Percentiles rank a stretch among this genome's conserved stretches.
These are phyloP conservation scores for Fusarium transvaalense DNA, from an alignment of 2,329 filamentous ascomycete genomes.

Conservation along the genomic window DNA sequence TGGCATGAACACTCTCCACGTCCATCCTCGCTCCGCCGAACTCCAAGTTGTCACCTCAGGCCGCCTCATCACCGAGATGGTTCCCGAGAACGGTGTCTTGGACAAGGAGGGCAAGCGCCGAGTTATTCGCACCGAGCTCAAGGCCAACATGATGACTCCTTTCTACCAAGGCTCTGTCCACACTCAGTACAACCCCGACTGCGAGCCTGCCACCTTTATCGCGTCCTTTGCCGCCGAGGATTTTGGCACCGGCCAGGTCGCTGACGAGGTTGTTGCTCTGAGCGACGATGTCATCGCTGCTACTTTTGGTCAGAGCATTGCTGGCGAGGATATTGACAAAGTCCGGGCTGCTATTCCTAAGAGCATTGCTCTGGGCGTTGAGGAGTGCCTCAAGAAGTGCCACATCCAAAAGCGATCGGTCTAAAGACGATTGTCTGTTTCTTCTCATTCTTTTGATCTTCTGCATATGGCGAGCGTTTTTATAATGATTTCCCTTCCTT, in stretches of 20 bases:
- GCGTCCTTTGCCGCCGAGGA: constrained; percentile 65
- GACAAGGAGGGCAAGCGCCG: constrained; percentile 54
- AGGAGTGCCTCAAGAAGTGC: constrained; percentile 60
- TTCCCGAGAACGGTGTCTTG: constrained; percentile 64
- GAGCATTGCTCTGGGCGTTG: constrained; percentile 65
- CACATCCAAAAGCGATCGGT: constrained; percentile 56
- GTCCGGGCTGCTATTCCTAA: constrained; percentile 58
- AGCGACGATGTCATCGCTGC: constrained; percentile 60
- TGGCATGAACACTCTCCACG: constrained; percentile 69
- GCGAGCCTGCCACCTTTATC: constrained; percentile 63
- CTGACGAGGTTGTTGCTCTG: constrained; percentile 64
- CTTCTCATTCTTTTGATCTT: neutral
- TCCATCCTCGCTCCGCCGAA: constrained; percentile 66
- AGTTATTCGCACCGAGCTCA: constrained; percentile 59
- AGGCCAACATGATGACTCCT: constrained; percentile 62
- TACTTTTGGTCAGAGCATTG: constrained; percentile 60
- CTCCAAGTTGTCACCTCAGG: constrained; percentile 65
- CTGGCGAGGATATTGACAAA: constrained; percentile 60
- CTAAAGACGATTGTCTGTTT: constrained; percentile 19
- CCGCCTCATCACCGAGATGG: constrained; percentile 63
- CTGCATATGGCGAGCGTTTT: constrained; percentile 1
- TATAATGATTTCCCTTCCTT: neutral
- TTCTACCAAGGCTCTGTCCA: constrained; percentile 68
- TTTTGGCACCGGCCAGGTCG: constrained; percentile 64
- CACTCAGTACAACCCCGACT: constrained; percentile 68